These are phyloP conservation scores for Lactarius hatsudake DNA, from an alignment of 768 basidiomycete genomes.

Conservation along the genomic window DNA sequence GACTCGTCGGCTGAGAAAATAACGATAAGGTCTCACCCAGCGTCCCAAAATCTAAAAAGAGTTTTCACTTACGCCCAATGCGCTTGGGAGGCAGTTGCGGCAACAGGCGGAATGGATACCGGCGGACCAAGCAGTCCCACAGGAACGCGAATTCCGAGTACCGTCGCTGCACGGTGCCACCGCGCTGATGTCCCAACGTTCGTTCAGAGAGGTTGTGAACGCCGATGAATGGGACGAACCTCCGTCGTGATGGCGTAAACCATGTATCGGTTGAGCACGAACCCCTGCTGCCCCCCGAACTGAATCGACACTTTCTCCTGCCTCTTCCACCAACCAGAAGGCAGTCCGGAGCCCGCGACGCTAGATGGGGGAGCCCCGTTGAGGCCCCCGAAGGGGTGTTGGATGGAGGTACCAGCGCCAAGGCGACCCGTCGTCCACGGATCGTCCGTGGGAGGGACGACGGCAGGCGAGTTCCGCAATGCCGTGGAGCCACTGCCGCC, in stretches of 20 bases:
- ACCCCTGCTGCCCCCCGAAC: constrained; percentile 85
- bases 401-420: constrained; percentile 1
- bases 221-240: constrained; percentile 4
- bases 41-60: neutral
- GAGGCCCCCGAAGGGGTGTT: constrained; percentile 24
- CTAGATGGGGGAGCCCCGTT: constrained; percentile 49
- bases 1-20: constrained; percentile 67
- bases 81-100: constrained; percentile 89
- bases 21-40: constrained; percentile 15
- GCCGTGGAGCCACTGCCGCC: neutral
- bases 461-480: neutral
- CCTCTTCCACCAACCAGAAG: constrained; percentile 84
- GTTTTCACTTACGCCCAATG: constrained; percentile 66
- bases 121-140: constrained; percentile 78
- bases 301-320: constrained; percentile 70
- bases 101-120: constrained; percentile 93
- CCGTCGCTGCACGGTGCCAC: constrained; percentile 70
- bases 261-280: constrained; percentile 83
- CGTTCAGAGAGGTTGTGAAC: constrained; percentile 18
- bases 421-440: constrained; percentile 22
- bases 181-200: constrained; percentile 42
- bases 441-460: constrained; percentile 13
- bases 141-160: constrained; percentile 94
- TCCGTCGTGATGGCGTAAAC: constrained; percentile 74
- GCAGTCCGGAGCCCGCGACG: constrained; percentile 68